Evolutionary conservation across 1,284 basidiomycete genomes (phyloP), one percentile per base, ranked within the genome.

Genomic region (Cystobasidiaceae sp.): DNA sequence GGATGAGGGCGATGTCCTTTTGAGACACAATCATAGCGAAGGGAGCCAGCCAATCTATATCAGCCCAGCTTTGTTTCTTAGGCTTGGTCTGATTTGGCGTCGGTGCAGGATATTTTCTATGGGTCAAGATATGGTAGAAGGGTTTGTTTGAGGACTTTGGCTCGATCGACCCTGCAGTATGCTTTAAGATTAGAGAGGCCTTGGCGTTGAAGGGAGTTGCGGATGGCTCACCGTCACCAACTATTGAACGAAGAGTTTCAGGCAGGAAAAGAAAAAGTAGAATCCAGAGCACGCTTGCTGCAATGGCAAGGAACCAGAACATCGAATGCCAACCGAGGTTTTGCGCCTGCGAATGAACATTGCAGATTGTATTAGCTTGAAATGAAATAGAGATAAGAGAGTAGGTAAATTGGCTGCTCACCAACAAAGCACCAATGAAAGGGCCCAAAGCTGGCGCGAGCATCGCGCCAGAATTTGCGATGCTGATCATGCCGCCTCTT

Each of bases 281-380:
- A 23, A 86, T 41, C 30, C 83, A 77, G 70, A 84, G 85, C 4
- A 78, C 68, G 0, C 79, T 82, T 6, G 85, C 80, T 0, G 82
- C 73, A 3, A 88, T 89, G 60, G 81, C 82, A 7, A 90, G 76
- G 72, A 90, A 87, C 87, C 87, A 90, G 74, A 90, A 90, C 25
- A 90, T 86, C 2, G 86, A 8, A 27, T 59, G 56, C 56, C 56
- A 59, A 11, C 56, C 56, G n/a, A 59, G 56, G 27, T 32, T 44
- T 37, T 59, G 56, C 19, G 80, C 71, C 87, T 71, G 63, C 1
- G 13, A 13, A 54, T 4, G 27, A 19, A 9, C 45, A 48, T 11
- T 48, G 45, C 13, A 9, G 13, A 13, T 21, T 3, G 11, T n/a
- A 2, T 23, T 6, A 2, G 7, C 13, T 9, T 9, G n/a, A n/a